Percentiles rank a stretch among this genome's conserved stretches.
These are phyloP conservation scores for Moringa oleifera DNA, from an alignment of 345 rosid species.

Conservation along the genomic window DNA sequence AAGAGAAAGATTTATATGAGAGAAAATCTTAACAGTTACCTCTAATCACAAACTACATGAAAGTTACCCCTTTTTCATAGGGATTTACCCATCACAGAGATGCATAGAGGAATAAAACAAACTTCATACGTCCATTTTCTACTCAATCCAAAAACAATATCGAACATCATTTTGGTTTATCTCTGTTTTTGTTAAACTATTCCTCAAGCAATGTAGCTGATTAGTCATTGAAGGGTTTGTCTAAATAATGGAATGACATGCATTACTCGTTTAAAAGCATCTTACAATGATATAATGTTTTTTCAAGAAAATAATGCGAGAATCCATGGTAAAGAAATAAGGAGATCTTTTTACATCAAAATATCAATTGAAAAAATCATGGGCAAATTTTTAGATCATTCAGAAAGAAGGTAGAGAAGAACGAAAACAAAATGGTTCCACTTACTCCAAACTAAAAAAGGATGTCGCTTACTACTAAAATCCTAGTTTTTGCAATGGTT, in stretches of 20 bases:
- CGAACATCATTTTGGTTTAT: not conserved
- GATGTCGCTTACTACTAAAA: no score
- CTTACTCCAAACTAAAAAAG: no score
- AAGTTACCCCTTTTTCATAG: not conserved
- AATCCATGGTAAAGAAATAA: not conserved
- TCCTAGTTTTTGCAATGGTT: slow-evolving; percentile 10
- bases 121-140: no score
- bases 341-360: slow-evolving; percentile 1
- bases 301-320: not conserved
- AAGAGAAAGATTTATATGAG: not conserved
- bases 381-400: not conserved
- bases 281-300: not conserved
- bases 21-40: not conserved
- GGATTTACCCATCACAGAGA: slow-evolving; percentile 6
- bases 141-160: not conserved
- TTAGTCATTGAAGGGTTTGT: no score
- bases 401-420: no score
- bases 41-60: not conserved
- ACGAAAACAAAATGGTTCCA: no score
- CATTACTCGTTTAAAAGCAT: not conserved
- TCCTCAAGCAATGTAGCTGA: no score
- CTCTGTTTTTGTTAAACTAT: no score
- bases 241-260: not conserved
- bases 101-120: slow-evolving; percentile 3
- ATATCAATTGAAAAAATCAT: slow-evolving; percentile 1